Evolutionary conservation across 768 basidiomycete genomes (phyloP), one percentile per base, ranked within the genome.

Genomic region (Lactarius trivialis): DNA sequence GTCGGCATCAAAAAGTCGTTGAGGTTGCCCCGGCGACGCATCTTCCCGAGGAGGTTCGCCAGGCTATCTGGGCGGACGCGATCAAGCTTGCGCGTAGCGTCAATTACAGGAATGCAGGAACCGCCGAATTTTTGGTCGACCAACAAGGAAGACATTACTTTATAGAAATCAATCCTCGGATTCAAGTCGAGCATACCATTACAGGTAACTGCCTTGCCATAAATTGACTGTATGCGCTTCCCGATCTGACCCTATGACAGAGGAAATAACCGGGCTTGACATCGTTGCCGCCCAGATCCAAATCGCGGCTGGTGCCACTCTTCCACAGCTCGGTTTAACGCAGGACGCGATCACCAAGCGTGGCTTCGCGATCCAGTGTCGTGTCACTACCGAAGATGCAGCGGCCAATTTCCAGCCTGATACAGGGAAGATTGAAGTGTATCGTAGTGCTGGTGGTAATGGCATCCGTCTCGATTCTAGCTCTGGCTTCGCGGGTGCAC

Each of bases 221-320:
- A 50, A 24, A 49, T 32, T 45, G 61, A 48, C 30, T 54, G 50
- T 56, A 43, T 45, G 58, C 19, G 24, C 26, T 55, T 12, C 45
- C 53, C 53, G 39, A 60, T 26, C 24, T 53, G 32, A 65, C 24
- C 11, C 26, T 24, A 43, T 53, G 60, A 32, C 72, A 95, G 97
- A 98, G 89, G 95, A 98, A 73, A 99, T 99, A 71, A 98, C 97
- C 64, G 97, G 97, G 55, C 94, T 98, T 74, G 97, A 99, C 72
- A 96, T 99, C 66, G 94, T 98, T 43, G 97, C 97, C 58, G 97
- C 97, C 21, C 97, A 98, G 75, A 98, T 99, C 68, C 97, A 98
- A 77, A 98, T 99, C 70, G 96, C 96, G n/a, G 97, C 94, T 55
- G 97, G 97, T 57, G 97, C 95, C 7, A 91, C 94, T 50, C 85